Base-by-base conservation (phyloP, 805 yeast genomes). In the Maudiozyma turicensis region DNA sequence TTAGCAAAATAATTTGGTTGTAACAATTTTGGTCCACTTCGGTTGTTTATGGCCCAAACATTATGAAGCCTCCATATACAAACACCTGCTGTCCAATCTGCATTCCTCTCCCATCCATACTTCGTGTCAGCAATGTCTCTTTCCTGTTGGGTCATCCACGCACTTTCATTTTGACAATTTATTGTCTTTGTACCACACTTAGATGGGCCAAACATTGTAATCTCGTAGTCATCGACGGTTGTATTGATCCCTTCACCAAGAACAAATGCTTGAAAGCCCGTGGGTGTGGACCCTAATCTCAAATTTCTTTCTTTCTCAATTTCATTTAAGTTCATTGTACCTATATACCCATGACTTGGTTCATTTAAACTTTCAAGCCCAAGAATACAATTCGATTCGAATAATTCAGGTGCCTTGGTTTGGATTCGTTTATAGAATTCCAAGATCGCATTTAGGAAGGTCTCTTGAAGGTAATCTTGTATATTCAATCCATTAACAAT, bases 341-440 rank as follows among this genome's bases (percentile, higher is more conserved):
- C 95, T 40, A 84, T 73, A 47, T 81, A 74, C 0, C 97, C 97
- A 46, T 72, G 62, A 57, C 79, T 84, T 6, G 96, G 96, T 63
- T 90, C 97, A 63, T 90, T 90, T 69, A 90, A 64, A 45, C 85
- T 75, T 66, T 90, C 97, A 49, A 86, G 72, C 2, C 95, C 97
- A n/a, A 75, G 73, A 8, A 65, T 39, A 43, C 63, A 59, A 33
- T 76, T 81, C 45, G 57, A 67, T 31, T 71, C 70, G 45, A 76
- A 68, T 42, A 81, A 58, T 9, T 71, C 70, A 0, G 82, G 80
- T 0, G 72, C 74, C 1, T 49, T 50, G 0, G 56, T 58, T 39
- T 66, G 64, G 8, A 82, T 66, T 13, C 68, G 52, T 45, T 65
- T 58, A 33, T 81, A 68, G 9, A 83, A 64, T 47, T 72, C 65